Base-by-base conservation (phyloP, 1,139 yeast genomes). In the Geotrichum histeridarum region DNA sequence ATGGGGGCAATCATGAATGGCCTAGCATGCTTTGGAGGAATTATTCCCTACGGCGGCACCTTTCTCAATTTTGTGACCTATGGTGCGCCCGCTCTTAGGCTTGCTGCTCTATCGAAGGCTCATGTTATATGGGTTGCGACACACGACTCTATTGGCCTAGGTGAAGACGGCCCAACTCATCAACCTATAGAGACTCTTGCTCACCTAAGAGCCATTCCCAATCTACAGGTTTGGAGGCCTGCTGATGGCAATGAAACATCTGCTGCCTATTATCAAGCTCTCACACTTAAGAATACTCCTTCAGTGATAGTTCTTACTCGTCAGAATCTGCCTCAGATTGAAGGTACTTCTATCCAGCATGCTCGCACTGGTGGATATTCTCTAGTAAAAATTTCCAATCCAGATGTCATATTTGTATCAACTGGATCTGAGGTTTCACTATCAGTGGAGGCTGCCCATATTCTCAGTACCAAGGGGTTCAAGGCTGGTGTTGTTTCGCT, bases 121-220 rank as follows among this genome's bases (percentile, higher is more conserved):
- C 96, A 95, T 65, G 86, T 89, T 65, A 83, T 88, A 71, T 90
- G 96, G 95, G 95, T 93, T 62, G 98, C 98, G 60, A 93, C 99
- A 63, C 99, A 93, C 77, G 99, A 93, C 77, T 93, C 98, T 55
- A 93, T 93, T 70, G 99, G 99, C 77, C 82, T 93, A 66, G 99
- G 99, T 78, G 99, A 93, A 80, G 99, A 93, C 72, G 99, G 99
- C 71, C 99, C 99, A 74, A 93, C 99, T 71, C 99, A 93, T 77
- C 99, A 93, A 80, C 99, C 99, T 75, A 89, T 93, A 68, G 99
- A 93, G 82, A 93, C 99, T 60, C 78, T 91, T 72, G 96, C 98
- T 60, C 99, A 93, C 76, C 83, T 94, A 77, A 88, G 99, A 81
- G 96, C 99, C 64, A 73, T 82, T 67, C 99, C 99, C 77, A 94